Evolutionary conservation across 208 protist genomes (phyloP), one percentile per base, ranked within the genome.

Genomic region (Trypanosoma melophagium): DNA sequence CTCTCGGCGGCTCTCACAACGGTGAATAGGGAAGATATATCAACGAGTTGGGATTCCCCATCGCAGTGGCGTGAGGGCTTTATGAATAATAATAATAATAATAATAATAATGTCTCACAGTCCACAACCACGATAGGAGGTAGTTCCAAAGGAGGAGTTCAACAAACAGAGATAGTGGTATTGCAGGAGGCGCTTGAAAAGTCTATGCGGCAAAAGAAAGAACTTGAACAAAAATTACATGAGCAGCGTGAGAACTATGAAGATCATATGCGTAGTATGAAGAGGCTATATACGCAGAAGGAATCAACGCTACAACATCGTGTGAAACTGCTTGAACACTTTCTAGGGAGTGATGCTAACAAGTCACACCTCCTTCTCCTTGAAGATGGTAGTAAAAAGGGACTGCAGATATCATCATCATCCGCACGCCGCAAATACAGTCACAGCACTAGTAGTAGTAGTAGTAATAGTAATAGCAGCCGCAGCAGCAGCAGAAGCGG

Each of bases 251-350:
- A 66, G 58, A 60, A 19, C 7, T 45, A 69, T 24, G 50, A 66
- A 47, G 55, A 61, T 21, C 72, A 71, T 49, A 17, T 77, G 5
- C 35, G n/a, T 17, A 41, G 42, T 24, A 62, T 72, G 64, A 50
- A 62, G 59, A 52, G 60, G 1, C 47, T 72, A 58, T 51, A 77
- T 42, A 17, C 21, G 14, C 55, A 67, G 50, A 63, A 65, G 66
- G 65, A 72, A 47, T 22, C 10, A 2, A 77, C 72, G 16, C 42
- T 77, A 21, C 16, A 45, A 40, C 53, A 21, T n/a, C 56, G 59
- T 25, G 28, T 71, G 24, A n/a, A 52, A 24, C 16, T 65, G 17
- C 58, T 71, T 9, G 66, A 71, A 59, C 45, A 19, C 3, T 17
- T 63, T 42, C 13, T 64, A 3, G 25, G 22, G 12, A 44, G 17